Evolutionary conservation across 768 basidiomycete species (phyloP), one percentile per base, ranked within the genome.

Genomic region (Pulveroboletus sp.): DNA sequence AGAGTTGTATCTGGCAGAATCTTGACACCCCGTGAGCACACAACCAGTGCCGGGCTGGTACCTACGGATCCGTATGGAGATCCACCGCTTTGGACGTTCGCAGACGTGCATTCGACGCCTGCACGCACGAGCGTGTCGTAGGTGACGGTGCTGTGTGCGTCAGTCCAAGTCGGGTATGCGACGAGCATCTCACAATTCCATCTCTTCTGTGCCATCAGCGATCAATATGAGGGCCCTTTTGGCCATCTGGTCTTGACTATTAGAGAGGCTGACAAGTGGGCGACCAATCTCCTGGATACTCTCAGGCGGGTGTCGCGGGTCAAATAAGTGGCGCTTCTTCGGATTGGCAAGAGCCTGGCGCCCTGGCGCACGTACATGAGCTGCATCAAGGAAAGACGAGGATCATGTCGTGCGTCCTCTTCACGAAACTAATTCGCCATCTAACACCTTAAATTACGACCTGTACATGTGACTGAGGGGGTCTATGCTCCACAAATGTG

Each of bases 121-220:
- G 81, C 89, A 31, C 89, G 83, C 24, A 89, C 83, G 41, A 92
- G 81, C 6, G 84, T 88, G 60, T 91, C 89, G 62, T 87, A 92
- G 9, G 81, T 76, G 69, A 91, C 83, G 8, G 87, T 88, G 58
- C 88, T 91, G 61, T 5, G 7, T 17, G 32, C 5, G 31, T 54
- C 39, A 47, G 45, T 37, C 40, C 49, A 10, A 32, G 30, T 42
- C 24, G 1, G 11, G 6, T 12, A 15, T 54, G 21, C 33, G 28
- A 28, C 6, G 14, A 40, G 6, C 18, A 5, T 3, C 57, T 51
- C 48, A 38, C 89, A 90, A 91, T 68, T 90, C 89, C 83, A 89
- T 90, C 69, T 92, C 89, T 63, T 92, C 89, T 1, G 89, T 90
- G 11, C 89, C 89, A 61, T 90, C 78, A 15, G 89, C 85, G 26